Percentiles rank a stretch among this genome's conserved stretches.
Evolutionary conservation across 768 basidiomycete species (phyloP).

Genomic region (Boletus rubroflammeus): DNA sequence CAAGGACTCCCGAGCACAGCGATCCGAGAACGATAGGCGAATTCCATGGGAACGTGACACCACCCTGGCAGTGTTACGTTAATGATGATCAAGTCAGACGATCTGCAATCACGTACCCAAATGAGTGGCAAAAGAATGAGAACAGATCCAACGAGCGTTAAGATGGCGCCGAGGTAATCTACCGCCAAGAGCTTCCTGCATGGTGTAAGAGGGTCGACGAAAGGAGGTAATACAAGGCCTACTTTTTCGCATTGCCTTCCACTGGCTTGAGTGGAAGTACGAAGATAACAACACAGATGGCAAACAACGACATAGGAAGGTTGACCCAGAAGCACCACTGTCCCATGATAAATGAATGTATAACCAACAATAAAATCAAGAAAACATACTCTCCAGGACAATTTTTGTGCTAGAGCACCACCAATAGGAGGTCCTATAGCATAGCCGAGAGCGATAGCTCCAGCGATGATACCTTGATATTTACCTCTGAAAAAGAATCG

Average conservation of each 20-base stretch:
- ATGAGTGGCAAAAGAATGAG: constrained; percentile 68
- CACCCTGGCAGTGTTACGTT: constrained; percentile 44
- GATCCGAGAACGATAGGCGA: constrained; percentile 63
- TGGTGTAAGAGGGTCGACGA: not conserved
- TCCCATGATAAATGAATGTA: not conserved
- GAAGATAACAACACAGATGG: constrained; percentile 55
- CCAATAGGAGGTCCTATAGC: constrained; percentile 67
- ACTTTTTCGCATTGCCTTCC: constrained; percentile 54
- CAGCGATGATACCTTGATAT: constrained; percentile 73
- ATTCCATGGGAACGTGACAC: constrained; percentile 68
- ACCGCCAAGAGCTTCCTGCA: constrained; percentile 58
- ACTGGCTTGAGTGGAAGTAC: constrained; percentile 70
- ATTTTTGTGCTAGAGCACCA: constrained; percentile 59
- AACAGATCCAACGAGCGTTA: constrained; percentile 59
- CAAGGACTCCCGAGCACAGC: constrained; percentile 50
- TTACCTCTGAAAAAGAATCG: constrained; percentile 47
- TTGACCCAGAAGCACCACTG: constrained; percentile 79
- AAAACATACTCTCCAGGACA: constrained; percentile 53
- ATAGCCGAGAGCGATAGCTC: constrained; percentile 52
- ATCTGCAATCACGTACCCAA: constrained; percentile 45
- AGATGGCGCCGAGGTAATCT: constrained; percentile 57
- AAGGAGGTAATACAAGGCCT: not conserved
- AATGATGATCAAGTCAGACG: not conserved
- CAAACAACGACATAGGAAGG: constrained; percentile 52
- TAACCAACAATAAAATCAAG: not conserved